Evolutionary conservation across 345 rosid species (phyloP).

Genomic region (Conringia planisiliqua): DNA sequence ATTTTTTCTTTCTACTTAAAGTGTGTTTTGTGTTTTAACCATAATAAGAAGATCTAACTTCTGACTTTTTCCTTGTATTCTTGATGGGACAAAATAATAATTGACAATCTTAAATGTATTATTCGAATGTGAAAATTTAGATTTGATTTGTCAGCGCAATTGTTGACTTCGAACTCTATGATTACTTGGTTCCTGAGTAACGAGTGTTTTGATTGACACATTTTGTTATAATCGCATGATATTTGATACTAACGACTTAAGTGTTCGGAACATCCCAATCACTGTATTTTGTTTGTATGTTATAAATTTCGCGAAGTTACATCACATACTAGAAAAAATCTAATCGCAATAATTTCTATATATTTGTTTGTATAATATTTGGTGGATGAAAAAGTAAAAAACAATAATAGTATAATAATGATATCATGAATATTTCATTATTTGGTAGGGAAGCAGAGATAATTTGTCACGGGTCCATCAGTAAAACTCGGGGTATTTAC

Average conservation of each 20-base stretch:
- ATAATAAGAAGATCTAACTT: not conserved
- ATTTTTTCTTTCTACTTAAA: conserved; percentile 16
- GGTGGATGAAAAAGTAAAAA: not conserved
- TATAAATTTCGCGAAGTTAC: not conserved
- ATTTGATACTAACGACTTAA: not conserved
- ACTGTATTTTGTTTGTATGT: not conserved
- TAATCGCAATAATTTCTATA: not conserved
- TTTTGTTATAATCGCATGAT: not conserved
- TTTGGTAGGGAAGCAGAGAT: not conserved
- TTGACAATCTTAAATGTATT: not conserved
- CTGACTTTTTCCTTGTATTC: conserved; percentile 7
- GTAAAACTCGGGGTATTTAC: not conserved
- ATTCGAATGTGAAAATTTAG: not conserved
- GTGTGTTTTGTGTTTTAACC: conserved; percentile 11
- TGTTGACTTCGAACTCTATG: conserved; percentile 4
- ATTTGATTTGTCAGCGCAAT: not conserved
- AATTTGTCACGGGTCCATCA: conserved; percentile 14
- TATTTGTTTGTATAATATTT: not conserved
- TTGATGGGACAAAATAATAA: conserved; percentile 21
- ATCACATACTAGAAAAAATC: not conserved
- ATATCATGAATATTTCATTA: not conserved
- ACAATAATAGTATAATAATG: not conserved
- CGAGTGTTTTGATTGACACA: not conserved
- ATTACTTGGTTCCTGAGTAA: not conserved
- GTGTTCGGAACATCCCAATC: not conserved